Evolutionary conservation across 345 rosid genomes (phyloP), one percentile per base, ranked within the genome.

Genomic region (Ricinus communis): DNA sequence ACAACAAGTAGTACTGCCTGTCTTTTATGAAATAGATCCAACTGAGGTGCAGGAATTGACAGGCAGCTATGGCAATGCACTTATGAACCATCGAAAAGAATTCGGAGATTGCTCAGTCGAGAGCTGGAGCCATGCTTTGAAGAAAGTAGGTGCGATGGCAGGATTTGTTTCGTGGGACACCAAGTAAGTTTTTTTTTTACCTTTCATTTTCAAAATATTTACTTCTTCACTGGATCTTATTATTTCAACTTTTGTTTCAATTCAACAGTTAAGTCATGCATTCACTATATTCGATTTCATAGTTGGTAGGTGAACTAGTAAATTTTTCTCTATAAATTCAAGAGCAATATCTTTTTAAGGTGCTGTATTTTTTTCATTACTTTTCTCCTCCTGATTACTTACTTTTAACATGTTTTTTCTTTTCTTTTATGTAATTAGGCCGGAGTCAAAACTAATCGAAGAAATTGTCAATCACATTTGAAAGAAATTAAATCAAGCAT

Each of bases 31-130:
- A 22, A 18, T 63, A 46, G 52, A 63, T 63, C 67, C 49, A 22
- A 63, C 18, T 25, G 21, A 63, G 43, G 67, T 63, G 45, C 67
- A 43, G 16, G 67, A 63, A 19, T n/a, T 47, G 69, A 65, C 13
- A 15, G 54, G 54, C 16, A 65, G 57, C 18, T 65, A 33, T 49
- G 56, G 56, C 3, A 52, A 41, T 13, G 67, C 51, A 15, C 33
- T 65, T 47, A 5, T 31, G 2, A 31, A 41, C 19, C 52, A 22
- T 63, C 11, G 27, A 15, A 7, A 63, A 6, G 33, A 63, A 24
- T 63, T 41, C 30, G 43, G 5, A 25, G n/a, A 46, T 22, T 63
- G 9, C 2, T 7, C 24, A n/a, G 12, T 43, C 7, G 67, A 63
- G 33, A 43, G 30, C 12, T 63, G 67, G 67, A 41, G 67, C 19